Base-by-base conservation (phyloP, 176 grass and related monocot genomes). In the Juncus inflexus region DNA sequence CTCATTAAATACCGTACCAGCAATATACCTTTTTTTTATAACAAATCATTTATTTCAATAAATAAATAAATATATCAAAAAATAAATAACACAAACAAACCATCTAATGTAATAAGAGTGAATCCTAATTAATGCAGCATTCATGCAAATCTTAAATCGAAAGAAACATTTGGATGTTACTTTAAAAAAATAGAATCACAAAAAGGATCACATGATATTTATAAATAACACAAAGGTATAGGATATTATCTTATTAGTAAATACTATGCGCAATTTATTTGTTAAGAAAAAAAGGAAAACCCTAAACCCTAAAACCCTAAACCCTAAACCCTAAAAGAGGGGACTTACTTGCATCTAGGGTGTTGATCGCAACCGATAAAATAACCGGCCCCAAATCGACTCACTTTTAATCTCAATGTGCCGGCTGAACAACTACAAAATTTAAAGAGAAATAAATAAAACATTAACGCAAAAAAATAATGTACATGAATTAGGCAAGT, bases 321-420 rank as follows among this genome's bases (percentile, higher is more conserved):
- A 76, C 53, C n/a, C 36, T 28, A 3, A 14, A 28, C 0, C 19
- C 19, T 28, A 59, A 10, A 10, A 9, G 11, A 49, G 38, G 52
- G 37, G 42, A 45, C 92, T 79, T 89, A 97, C 92, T 86, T 97
- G 87, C 92, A 97, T 77, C 74, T 83, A 11, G 87, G 92, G 85
- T 91, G 85, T 72, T 80, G 80, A 73, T 97, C 80, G 68, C 87
- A 97, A 5, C 87, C 92, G 70, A 91, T 80, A 83, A 97, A 97
- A 83, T 89, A 97, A 57, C 92, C 87, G 60, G 86, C 75, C 55
- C 92, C 92, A 2, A 80, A 89, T 52, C 80, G 89, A 77, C 85
- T 89, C n/a, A 97, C 83, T 82, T 97, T 97, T 47, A 97, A 86
- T 77, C 80, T 89, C 74, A 97, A 69, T 45, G 85, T 97, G 56